Percentiles rank a stretch among this genome's conserved stretches.
Conservation (phyloP, 768 basidiomycete species). For the Arthromyces matolae region DNA sequence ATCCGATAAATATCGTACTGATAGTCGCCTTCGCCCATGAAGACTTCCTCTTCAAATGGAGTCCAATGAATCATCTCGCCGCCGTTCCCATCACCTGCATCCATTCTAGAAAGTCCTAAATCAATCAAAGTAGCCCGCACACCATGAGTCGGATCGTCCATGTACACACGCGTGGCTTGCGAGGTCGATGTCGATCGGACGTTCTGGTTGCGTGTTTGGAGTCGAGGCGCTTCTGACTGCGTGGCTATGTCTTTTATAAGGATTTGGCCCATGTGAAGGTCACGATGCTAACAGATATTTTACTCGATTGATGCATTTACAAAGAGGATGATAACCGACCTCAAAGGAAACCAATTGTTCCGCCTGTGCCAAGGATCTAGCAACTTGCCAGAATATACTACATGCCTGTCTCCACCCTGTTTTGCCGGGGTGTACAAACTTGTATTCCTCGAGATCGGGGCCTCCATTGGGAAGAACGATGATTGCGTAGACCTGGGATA, state of each 20-base stretch:
- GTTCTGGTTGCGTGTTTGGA: slow-evolving; percentile 35
- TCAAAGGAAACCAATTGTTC: slow-evolving; percentile 84
- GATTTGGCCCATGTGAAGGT: slow-evolving; percentile 98
- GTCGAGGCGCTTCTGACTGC: slow-evolving; percentile 20
- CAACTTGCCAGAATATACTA: slow-evolving; percentile 89
- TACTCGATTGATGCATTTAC: no score
- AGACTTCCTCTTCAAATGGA: slow-evolving; percentile 82
- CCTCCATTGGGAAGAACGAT: slow-evolving; percentile 91
- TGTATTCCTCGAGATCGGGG: slow-evolving; percentile 83
- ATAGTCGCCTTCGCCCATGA: slow-evolving; percentile 90
- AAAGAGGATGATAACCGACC: slow-evolving; percentile 52
- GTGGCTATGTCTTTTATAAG: slow-evolving; percentile 60
- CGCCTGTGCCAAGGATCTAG: slow-evolving; percentile 70
- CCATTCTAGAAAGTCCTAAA: slow-evolving; percentile 87
- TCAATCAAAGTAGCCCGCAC: slow-evolving; percentile 88
- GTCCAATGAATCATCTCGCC: slow-evolving; percentile 64
- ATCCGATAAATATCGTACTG: slow-evolving; percentile 94
- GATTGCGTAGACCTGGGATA: slow-evolving; percentile 82
- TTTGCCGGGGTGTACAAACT: slow-evolving; percentile 54
- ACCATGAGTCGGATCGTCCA: slow-evolving; percentile 68
- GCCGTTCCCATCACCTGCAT: slow-evolving; percentile 45
- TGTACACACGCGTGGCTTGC: slow-evolving; percentile 32
- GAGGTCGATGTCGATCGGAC: slow-evolving; percentile 23
- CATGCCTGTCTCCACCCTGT: slow-evolving; percentile 83
- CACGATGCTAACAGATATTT: slow-evolving; percentile 84